These are phyloP conservation scores for Phytophthora fragariaefolia DNA, from an alignment of 352 stramenopile genomes.

Conservation along the genomic window DNA sequence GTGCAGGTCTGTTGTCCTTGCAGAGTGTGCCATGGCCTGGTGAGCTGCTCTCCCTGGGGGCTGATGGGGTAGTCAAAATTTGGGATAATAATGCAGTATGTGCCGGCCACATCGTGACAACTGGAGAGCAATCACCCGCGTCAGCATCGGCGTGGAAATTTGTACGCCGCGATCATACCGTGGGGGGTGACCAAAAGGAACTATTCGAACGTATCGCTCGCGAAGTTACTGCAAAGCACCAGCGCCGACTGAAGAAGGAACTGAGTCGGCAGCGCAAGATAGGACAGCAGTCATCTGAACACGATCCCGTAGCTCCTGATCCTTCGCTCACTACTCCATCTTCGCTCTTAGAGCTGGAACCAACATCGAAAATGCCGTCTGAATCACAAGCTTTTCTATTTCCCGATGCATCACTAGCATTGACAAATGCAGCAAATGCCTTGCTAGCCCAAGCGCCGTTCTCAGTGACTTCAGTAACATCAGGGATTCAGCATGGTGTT, in stretches of 20 bases:
- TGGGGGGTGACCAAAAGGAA: conserved; percentile 38
- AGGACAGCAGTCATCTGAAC: conserved; percentile 11
- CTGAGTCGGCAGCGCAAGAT: conserved; percentile 21
- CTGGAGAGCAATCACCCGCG: conserved; percentile 18
- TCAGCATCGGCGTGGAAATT: conserved; percentile 55
- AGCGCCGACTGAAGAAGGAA: conserved; percentile 40
- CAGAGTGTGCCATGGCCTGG: conserved; percentile 44
- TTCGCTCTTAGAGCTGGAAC: conserved; percentile 23
- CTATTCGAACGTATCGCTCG: conserved; percentile 42
- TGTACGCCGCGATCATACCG: conserved; percentile 42
- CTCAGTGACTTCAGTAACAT: conserved; percentile 48
- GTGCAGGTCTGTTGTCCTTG: conserved; percentile 42
- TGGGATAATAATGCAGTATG: conserved; percentile 52
- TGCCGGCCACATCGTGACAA: conserved; percentile 60
- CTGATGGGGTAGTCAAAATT: conserved; percentile 54
- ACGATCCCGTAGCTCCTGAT: not conserved
- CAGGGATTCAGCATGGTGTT: conserved; percentile 45
- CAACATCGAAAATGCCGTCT: conserved; percentile 4
- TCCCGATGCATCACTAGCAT: conserved; percentile 28
- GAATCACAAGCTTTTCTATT: conserved; percentile 2
- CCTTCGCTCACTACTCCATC: conserved; percentile 1
- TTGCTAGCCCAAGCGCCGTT: conserved; percentile 43
- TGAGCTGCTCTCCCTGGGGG: conserved; percentile 55
- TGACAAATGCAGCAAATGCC: conserved; percentile 29
- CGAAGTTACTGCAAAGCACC: conserved; percentile 51